Evolutionary conservation across 1,139 yeast species (phyloP), one percentile per base, ranked within the genome.

Genomic region (Petasospora rhodanensis): DNA sequence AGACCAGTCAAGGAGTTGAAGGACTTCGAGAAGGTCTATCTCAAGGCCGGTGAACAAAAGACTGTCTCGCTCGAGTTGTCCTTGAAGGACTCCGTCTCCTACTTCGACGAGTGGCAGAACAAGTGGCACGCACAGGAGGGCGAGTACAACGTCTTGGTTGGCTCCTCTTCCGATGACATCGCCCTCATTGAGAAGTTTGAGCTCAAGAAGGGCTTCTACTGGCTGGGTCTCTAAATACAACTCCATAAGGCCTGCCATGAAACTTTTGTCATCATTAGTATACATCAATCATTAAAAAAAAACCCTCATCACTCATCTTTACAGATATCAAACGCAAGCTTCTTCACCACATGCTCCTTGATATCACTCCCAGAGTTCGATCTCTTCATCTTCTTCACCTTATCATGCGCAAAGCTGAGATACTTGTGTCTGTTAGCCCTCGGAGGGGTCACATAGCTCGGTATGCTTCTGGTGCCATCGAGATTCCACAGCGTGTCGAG

Each of bases 1-100:
- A 66, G 81, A 47, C 79, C 81, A 12, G 51, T 62, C 14, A 76
- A 76, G 53, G 82, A 76, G 47, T 64, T 76, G 49, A 73, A 70
- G 52, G 78, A 69, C 26, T 76, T 71, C 47, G 66, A 58, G 26
- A 75, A 76, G 55, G 68, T 73, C 13, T 48, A 45, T 21, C 52
- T 76, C 38, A 47, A 55, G 23, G 56, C 73, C 5, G 72, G 71
- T 13, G 63, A 67, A 47, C 42, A 62, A 18, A 56, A 58, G 40
- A 48, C 58, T 4, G 73, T 66, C 18, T 41, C 47, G 4, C 44
- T 72, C 19, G 42, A 45, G 12, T 44, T 71, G 17, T 59, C 66
- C 1, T 41, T 66, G 41, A 70, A 68, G 46, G 73, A 73, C 43
- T 71, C 78, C 18, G 63, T 71, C 7, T 73, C 79, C 0, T 74